Evolutionary conservation across 192 early-diverging fungal species (phyloP).

Genomic region (Paraglomus brasilianum): DNA sequence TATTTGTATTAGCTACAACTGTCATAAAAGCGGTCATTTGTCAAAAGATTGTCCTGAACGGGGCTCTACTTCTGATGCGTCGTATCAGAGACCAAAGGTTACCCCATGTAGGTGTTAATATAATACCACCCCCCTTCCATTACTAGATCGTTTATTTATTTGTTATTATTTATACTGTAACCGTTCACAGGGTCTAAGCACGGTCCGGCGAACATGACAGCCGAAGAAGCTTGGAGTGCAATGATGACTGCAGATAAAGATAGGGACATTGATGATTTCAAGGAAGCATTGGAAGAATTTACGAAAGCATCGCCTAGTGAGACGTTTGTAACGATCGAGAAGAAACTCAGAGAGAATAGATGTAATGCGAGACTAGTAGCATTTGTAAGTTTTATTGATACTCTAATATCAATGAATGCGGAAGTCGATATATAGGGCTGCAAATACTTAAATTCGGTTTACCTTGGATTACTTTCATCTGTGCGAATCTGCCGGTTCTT

Average conservation of each 20-base stretch:
- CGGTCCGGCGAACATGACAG: neutral
- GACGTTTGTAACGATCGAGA: conserved; percentile 11
- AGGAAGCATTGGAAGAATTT: conserved; percentile 15
- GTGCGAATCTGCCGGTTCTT: neutral
- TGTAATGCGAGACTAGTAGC: conserved; percentile 13
- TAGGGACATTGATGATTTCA: neutral
- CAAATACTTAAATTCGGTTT: neutral
- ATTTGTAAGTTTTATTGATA: conserved; percentile 1
- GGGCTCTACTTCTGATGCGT: neutral
- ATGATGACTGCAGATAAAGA: neutral
- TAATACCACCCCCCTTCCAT: neutral
- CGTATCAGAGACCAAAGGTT: neutral
- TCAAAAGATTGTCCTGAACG: neutral
- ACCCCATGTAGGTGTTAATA: conserved; percentile 6
- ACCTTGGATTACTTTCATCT: neutral
- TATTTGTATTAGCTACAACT: too few relatives aligned
- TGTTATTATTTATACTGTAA: neutral
- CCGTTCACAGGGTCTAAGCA: neutral
- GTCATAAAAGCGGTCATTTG: too few relatives aligned
- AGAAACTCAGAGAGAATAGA: neutral
- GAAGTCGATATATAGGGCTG: too few relatives aligned
- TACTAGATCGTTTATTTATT: neutral
- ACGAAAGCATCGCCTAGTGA: neutral
- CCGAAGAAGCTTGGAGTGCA: conserved; percentile 7
- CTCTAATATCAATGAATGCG: too few relatives aligned